Evolutionary conservation across 1,284 basidiomycete genomes (phyloP), one percentile per base, ranked within the genome.

Genomic region (Austropuccinia psidii): DNA sequence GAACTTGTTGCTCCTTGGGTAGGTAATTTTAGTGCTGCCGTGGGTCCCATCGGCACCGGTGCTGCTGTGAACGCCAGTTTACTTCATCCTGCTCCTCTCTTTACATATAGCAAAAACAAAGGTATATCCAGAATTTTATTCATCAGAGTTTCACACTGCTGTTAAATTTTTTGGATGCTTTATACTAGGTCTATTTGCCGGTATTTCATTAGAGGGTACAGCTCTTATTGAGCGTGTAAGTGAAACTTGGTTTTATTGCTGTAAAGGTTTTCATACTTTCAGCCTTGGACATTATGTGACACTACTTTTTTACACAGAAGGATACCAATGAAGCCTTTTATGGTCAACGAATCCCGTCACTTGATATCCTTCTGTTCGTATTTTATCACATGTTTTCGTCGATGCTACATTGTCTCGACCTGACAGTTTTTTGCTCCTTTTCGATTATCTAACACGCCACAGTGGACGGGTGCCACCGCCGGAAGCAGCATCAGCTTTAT

Each of bases 61-160:
- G 95, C 90, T 0, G 90, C 90, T 73, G 87, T 97, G 8, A 89
- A 94, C 78, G 87, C 92, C 0, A 88, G 88, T 9, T 83, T 98
- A 57, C 89, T 91, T 21, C 91, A 95, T 81, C 93, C 95, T 0
- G 89, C 95, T 13, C 94, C 94, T 0, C 93, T 98, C 89, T 98
- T 97, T 83, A 92, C 91, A 76, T 98, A 98, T 82, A 93, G 90
- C 24, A 90, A 94, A 81, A 93, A 90, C 13, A 94, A 93, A 83
- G 93, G 92, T 90, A 77, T 60, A 85, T 79, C 15, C 61, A n/a
- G 61, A 9, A 17, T 17, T 19, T 52, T 29, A 43, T 27, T 54
- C 47, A 37, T 67, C 35, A 49, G 27, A 21, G n/a, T 15, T 47
- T 39, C 27, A 57, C 13, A 17, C 39, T 6, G 21, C 35, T 50